A percentile compares a stretch with the other conserved stretches of the same genome.
phyloP scores from a whole-genome alignment of 768 basidiomycete species.

The Macrolepiota fuliginosa region DNA sequence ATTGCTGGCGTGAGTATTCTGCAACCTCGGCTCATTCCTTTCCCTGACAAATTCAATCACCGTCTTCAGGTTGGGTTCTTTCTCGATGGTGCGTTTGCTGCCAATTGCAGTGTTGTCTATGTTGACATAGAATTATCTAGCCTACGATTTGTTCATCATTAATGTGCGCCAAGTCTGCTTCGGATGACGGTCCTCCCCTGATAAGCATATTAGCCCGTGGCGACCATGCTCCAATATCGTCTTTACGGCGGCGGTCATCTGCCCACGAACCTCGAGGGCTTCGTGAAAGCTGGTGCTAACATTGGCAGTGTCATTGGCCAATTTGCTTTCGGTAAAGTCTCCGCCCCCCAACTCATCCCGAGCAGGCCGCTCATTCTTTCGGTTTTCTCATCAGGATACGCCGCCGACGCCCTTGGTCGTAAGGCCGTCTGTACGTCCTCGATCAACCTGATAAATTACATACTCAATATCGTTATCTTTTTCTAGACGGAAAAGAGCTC shows the following conservation, averaged over 20 bases:
- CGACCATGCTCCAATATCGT: constrained; percentile 66
- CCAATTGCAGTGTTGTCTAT: neutral
- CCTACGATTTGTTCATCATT: constrained; percentile 72
- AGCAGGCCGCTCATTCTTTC: neutral
- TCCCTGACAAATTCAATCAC: neutral
- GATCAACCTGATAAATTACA: neutral
- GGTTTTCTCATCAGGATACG: constrained; percentile 41
- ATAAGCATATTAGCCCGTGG: constrained; percentile 44
- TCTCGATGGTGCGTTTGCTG: constrained; percentile 49
- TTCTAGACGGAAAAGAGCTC: constrained; percentile 69
- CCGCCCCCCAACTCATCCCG: neutral
- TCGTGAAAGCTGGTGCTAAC: constrained; percentile 65
- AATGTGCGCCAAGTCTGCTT: constrained; percentile 39
- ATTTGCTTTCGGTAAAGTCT: constrained; percentile 50
- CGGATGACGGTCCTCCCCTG: neutral
- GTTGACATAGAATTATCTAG: constrained; percentile 25
- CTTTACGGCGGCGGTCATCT: constrained; percentile 51
- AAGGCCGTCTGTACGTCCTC: constrained; percentile 55
- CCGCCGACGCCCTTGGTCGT: constrained; percentile 65
- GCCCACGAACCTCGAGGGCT: constrained; percentile 55
- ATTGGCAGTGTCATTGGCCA: constrained; percentile 74
- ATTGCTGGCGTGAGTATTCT: constrained; percentile 52
- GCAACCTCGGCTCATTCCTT: neutral
- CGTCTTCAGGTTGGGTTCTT: constrained; percentile 60
- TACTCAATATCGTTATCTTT: constrained; percentile 1